These are phyloP conservation scores for Ceratorhiza oryzae-sativae DNA, from an alignment of 1,284 basidiomycete genomes.

Conservation along the genomic window DNA sequence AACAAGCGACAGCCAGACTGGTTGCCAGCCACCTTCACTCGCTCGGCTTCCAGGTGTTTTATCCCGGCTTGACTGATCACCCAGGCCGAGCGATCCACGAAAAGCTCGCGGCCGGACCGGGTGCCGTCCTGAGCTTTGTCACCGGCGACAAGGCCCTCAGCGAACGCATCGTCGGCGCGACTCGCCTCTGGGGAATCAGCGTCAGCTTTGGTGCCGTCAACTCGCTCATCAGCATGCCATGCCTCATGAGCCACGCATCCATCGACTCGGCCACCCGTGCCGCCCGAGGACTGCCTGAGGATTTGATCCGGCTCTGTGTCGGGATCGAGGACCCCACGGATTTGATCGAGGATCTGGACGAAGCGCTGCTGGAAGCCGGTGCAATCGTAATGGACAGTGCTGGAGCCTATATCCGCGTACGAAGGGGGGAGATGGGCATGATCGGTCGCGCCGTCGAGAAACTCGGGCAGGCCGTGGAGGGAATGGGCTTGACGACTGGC, in stretches of 20 bases:
- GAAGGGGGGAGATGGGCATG: conserved; percentile 51
- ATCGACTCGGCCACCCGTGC: conserved; percentile 94
- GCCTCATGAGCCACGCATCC: conserved; percentile 98
- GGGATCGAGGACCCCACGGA: conserved; percentile 97
- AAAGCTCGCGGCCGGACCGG: conserved; percentile 86
- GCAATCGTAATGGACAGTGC: conserved; percentile 64
- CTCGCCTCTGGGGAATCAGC: conserved; percentile 95
- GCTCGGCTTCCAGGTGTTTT: conserved; percentile 93
- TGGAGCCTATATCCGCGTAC: conserved; percentile 39
- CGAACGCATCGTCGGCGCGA: conserved; percentile 91
- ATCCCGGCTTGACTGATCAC: conserved; percentile 88
- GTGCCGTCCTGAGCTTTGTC: conserved; percentile 94
- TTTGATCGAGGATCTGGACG: conserved; percentile 93
- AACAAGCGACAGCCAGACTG: conserved; percentile 82
- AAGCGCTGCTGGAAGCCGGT: conserved; percentile 89
- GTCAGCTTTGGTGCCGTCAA: conserved; percentile 99
- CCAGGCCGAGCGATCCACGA: conserved; percentile 88
- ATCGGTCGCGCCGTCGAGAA: conserved; percentile 73
- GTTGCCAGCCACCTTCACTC: conserved; percentile 88
- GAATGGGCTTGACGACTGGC: conserved; percentile 47
- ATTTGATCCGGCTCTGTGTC: conserved; percentile 96
- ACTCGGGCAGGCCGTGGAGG: conserved; percentile 56
- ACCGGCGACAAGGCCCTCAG: conserved; percentile 92
- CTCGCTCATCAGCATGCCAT: conserved; percentile 98
- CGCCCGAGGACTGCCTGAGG: conserved; percentile 93